phyloP scores from a whole-genome alignment of 2,329 filamentous ascomycete species.

The Trichophaea hybrida region DNA sequence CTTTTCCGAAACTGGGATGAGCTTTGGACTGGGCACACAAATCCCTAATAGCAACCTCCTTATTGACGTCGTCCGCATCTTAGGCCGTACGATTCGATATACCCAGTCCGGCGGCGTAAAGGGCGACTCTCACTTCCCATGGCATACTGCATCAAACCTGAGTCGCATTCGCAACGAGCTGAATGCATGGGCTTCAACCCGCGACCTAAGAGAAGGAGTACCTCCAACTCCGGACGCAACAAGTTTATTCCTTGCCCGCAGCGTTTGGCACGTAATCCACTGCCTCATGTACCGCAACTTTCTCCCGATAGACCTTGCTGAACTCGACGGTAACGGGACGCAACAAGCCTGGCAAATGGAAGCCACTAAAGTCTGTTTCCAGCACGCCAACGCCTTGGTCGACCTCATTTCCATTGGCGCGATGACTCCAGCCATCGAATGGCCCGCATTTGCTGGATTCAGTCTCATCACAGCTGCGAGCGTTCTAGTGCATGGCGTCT shows the following conservation, averaged over 20 bases:
- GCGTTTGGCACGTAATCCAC: slow-evolving; percentile 75
- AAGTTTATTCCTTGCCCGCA: slow-evolving; percentile 64
- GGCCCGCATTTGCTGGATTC: slow-evolving; percentile 75
- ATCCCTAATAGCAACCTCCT: slow-evolving; percentile 50
- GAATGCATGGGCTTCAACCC: slow-evolving; percentile 65
- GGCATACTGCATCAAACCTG: slow-evolving; percentile 72
- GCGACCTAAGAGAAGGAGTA: slow-evolving; percentile 43
- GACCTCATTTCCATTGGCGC: slow-evolving; percentile 65
- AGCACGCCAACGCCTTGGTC: slow-evolving; percentile 76
- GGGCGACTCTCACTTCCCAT: slow-evolving; percentile 79
- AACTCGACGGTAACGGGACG: slow-evolving; percentile 45
- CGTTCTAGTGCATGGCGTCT: slow-evolving; percentile 72
- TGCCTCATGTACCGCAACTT: slow-evolving; percentile 80
- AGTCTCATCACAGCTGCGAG: slow-evolving; percentile 77
- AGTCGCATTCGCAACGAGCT: slow-evolving; percentile 77
- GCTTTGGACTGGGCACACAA: slow-evolving; percentile 12
- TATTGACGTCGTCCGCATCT: slow-evolving; percentile 68
- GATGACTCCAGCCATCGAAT: slow-evolving; percentile 60
- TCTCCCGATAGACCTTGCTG: slow-evolving; percentile 66
- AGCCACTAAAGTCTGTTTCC: slow-evolving; percentile 71
- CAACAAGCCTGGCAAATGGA: slow-evolving; percentile 90
- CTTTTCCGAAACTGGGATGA: slow-evolving; percentile 36
- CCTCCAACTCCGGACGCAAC: slow-evolving; percentile 48
- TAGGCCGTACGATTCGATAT: slow-evolving; percentile 72
- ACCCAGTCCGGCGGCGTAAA: slow-evolving; percentile 74